Base-by-base conservation (phyloP, 202 grass and related monocot species). In the Saccharum hybrid region DNA sequence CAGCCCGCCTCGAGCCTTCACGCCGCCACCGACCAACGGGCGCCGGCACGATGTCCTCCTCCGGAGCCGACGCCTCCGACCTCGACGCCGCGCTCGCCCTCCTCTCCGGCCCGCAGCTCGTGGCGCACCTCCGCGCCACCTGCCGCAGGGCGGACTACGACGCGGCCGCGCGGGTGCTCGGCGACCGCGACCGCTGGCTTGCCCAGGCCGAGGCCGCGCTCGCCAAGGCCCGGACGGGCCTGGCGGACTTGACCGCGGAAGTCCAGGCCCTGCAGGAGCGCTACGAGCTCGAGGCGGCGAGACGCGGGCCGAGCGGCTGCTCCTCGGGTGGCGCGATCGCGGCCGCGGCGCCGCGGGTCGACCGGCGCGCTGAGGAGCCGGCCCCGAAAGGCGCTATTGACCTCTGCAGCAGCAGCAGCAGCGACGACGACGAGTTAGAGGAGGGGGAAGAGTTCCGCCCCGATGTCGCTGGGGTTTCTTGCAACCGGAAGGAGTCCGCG, bases 141-240 rank as follows among this genome's bases (percentile, higher is more conserved):
- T 6, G 4, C 82, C 45, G 28, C 45, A 30, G 34, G 38, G 36
- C 43, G 66, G 72, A 89, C 57, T 89, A 33, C 36, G 78, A 82
- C 10, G 82, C 65, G 45, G 56, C 16, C 4, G 83, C 72, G 36
- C 71, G 87, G 36, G 83, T 89, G 72, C 82, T 89, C 72, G 36
- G 0, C 10, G 71, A 45, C 36, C 82, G 87, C 77, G 82, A 89
- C 71, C 26, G 43, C 59, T 22, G 56, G 46, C 10, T 34, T 12
- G 67, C 43, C 45, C 0, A 52, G 16, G 5, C 10, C 42, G 0
- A 33, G 68, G 22, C 43, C 43, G 16, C 11, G 51, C 39, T 48
- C 51, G 13, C 11, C 39, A 11, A 43, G 42, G 0, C 12, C 1
- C 3, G 0, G 7, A 1, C 21, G 57, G 22, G 52, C 4, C 14